Base-by-base conservation (phyloP, 805 yeast genomes). In the Cyberlindnera suaveolens region DNA sequence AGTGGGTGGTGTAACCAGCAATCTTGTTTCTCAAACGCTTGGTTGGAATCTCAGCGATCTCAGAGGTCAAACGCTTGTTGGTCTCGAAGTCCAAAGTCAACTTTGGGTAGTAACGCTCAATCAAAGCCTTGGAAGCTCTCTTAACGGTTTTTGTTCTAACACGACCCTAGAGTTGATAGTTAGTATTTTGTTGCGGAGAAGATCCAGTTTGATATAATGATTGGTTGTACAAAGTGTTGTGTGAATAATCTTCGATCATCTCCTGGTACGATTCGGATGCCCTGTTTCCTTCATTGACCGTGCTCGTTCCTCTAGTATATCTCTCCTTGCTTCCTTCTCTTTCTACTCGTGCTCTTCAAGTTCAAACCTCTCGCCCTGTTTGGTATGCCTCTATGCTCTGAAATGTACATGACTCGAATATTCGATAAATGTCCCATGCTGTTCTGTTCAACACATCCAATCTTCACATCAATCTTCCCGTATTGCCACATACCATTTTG, bases 141-240 rank as follows among this genome's bases (percentile, higher is more conserved):
- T 93, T 93, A 77, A 93, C 98, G 77, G 99, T 93, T 84, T 93
- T 95, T 65, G 99, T 93, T 85, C 99, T 90, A 83, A 95, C 99
- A 77, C 98, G 93, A 84, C 99, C 99, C 99, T 88, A 42, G 46
- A 18, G 5, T 30, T 37, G 15, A 19, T 46, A 43, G 60, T 56
- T 54, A 56, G 59, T 56, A 53, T 29, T 8, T 17, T 16, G 33
- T 8, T 8, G 7, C 6, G 10, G 26, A 23, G 26, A 23, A 23
- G 26, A 23, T 23, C 10, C 26, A 23, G 27, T 9, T 23, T 23
- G 27, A 23, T 23, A 23, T 10, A 9, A 23, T 23, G 27, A 23
- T 23, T 9, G 27, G 27, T 23, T 9, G 27, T 10, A 23, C 27
- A 23, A 6, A 23, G 6, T 23, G 23, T 6, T 19, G 23, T 6